Base-by-base conservation (phyloP, 2,329 filamentous ascomycete genomes). In the Arthrobotrys entomopaga region DNA sequence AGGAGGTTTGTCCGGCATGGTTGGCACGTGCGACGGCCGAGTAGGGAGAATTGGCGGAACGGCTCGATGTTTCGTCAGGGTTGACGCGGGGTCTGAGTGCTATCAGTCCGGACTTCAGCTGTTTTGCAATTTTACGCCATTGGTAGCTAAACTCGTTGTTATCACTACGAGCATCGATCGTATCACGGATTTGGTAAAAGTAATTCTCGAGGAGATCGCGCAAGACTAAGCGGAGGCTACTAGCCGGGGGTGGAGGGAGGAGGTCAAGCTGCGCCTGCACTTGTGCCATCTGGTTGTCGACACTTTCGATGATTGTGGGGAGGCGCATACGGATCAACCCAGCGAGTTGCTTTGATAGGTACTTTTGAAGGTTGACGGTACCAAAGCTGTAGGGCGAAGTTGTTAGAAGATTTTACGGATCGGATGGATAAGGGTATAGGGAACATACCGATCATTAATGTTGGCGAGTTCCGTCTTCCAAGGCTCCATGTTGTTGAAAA, bases 141-240 rank as follows among this genome's bases (percentile, higher is more conserved):
- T 75, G 61, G n/a, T 73, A 74, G 22, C 69, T 75, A 42, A 79
- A 79, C n/a, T 76, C 70, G 53, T 78, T 79, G 43, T 77, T 65
- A 4, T 76, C 78, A 4, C 59, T 64, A 5, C 67, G 76, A 2
- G 74, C 75, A 15, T 75, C 70, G 13, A 78, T 61, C 10, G 75
- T 72, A 4, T 76, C 72, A 0, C 54, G 49, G 19, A 77, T 67
- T 10, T 58, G 34, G 6, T 65, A 57, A 42, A 77, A 75, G 42
- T 78, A 79, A 24, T 77, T 57, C 11, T 72, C 61, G 1, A 79
- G 54, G 3, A 78, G 72, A 11, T 72, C 64, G 34, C 76, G 57
- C 19, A 78, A 74, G 19, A 78, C 58, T n/a, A 73, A 54, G 6
- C 72, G 67, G 13, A 78, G 77, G 46, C 78, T 78, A 34, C 76